These are phyloP conservation scores for Barnettozyma salicaria DNA, from an alignment of 805 yeast genomes.

Conservation along the genomic window DNA sequence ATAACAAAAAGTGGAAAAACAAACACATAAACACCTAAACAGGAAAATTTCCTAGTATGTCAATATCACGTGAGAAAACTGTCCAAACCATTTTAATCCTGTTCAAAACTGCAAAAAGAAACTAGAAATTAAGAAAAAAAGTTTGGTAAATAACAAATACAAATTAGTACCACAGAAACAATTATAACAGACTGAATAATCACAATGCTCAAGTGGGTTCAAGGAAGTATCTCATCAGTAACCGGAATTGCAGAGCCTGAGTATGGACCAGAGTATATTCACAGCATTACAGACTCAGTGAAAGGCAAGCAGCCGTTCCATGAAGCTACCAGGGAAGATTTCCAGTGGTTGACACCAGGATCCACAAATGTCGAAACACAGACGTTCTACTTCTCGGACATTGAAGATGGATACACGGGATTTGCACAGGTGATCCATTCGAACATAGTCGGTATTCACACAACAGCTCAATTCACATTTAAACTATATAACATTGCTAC, in stretches of 20 bases:
- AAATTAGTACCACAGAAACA: constrained; percentile 1
- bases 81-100: too few relatives aligned
- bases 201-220: constrained; percentile 73
- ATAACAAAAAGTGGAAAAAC: too few relatives aligned
- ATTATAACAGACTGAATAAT: not conserved
- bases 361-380: constrained; percentile 94
- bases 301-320: constrained; percentile 52
- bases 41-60: too few relatives aligned
- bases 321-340: constrained; percentile 58
- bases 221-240: constrained; percentile 83
- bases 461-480: constrained; percentile 92
- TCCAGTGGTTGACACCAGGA: constrained; percentile 66
- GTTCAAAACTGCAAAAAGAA: too few relatives aligned
- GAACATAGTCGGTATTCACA: constrained; percentile 78
- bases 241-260: constrained; percentile 98
- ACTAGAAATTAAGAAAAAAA: too few relatives aligned
- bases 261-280: constrained; percentile 89
- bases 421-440: constrained; percentile 95
- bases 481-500: constrained; percentile 57
- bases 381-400: constrained; percentile 76
- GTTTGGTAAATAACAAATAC: too few relatives aligned
- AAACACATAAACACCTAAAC: too few relatives aligned
- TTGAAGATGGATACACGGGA: constrained; percentile 60
- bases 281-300: constrained; percentile 65
- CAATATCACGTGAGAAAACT: too few relatives aligned